A percentile compares a stretch with the other conserved stretches of the same genome.
These are phyloP conservation scores for Emmonsia crescens DNA, from an alignment of 2,329 filamentous ascomycete genomes.

Conservation along the genomic window DNA sequence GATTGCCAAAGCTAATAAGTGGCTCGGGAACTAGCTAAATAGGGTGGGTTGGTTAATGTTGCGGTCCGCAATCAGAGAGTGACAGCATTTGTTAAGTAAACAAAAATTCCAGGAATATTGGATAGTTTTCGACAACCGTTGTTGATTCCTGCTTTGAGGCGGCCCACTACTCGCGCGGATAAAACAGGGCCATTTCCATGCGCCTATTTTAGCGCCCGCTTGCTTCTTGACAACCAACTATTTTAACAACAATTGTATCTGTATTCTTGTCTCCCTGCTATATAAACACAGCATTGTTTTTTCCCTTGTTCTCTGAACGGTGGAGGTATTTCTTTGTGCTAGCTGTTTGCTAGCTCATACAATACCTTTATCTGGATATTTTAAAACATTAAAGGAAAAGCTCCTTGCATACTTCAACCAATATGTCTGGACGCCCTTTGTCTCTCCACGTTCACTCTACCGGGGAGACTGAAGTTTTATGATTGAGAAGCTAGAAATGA, in stretches of 20 bases:
- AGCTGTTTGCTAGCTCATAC: neutral
- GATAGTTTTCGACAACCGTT: too few species aligned
- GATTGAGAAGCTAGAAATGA: neutral
- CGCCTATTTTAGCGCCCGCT: neutral
- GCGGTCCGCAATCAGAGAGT: too few species aligned
- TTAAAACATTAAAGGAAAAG: neutral
- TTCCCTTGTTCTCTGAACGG: neutral
- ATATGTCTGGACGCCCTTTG: neutral
- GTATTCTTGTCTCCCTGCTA: neutral
- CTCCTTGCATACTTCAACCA: neutral
- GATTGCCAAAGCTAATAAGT: too few species aligned
- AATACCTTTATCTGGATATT: neutral
- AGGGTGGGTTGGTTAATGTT: too few species aligned
- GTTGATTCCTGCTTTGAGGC: too few species aligned
- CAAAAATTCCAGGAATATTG: too few species aligned
- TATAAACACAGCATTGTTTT: neutral
- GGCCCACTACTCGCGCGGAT: too few species aligned
- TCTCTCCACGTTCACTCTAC: neutral
- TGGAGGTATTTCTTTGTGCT: neutral
- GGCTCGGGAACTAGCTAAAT: too few species aligned
- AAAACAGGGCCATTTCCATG: too few species aligned
- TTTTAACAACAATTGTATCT: neutral
- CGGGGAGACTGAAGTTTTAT: neutral
- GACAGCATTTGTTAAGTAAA: too few species aligned
- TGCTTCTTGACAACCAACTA: neutral